Percentiles rank a stretch among this genome's conserved stretches.
Conservation (phyloP, 805 yeast genomes). For the Candida pini region DNA sequence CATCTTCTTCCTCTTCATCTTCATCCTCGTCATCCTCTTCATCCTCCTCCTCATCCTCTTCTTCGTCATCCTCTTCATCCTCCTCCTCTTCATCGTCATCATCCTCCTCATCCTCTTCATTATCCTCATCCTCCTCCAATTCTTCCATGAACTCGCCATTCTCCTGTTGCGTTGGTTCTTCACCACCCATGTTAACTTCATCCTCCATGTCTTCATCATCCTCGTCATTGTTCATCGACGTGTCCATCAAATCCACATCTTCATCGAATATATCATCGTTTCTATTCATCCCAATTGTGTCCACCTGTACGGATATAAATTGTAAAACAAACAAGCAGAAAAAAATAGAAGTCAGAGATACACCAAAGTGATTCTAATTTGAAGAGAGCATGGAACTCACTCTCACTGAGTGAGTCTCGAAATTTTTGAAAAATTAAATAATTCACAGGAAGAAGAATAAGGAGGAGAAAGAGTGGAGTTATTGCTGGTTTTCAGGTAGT, state of each 20-base stretch:
- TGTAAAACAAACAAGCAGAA: too few species aligned
- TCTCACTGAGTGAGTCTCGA: too few species aligned
- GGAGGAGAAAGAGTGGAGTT: too few species aligned
- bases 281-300: slow-evolving; percentile 13
- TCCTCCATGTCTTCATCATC: slow-evolving; percentile 17
- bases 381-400: too few species aligned
- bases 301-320: too few species aligned
- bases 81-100: slow-evolving; percentile 27
- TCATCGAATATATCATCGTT: slow-evolving; percentile 19
- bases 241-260: slow-evolving; percentile 15
- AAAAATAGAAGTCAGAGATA: too few species aligned
- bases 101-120: slow-evolving; percentile 20
- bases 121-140: slow-evolving; percentile 23
- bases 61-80: slow-evolving; percentile 25
- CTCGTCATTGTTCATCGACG: slow-evolving; percentile 12
- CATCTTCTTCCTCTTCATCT: slow-evolving; percentile 14
- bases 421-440: too few species aligned
- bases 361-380: too few species aligned
- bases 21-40: slow-evolving; percentile 19
- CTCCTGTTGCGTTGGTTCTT: slow-evolving; percentile 8
- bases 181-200: slow-evolving; percentile 4
- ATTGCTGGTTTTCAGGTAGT: too few species aligned
- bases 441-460: too few species aligned
- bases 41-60: slow-evolving; percentile 19
- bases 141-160: slow-evolving; percentile 20